Percentiles rank a stretch among this genome's conserved stretches.
Conservation (phyloP, 495 filamentous ascomycete genomes). For the Xylaria cubensis region DNA sequence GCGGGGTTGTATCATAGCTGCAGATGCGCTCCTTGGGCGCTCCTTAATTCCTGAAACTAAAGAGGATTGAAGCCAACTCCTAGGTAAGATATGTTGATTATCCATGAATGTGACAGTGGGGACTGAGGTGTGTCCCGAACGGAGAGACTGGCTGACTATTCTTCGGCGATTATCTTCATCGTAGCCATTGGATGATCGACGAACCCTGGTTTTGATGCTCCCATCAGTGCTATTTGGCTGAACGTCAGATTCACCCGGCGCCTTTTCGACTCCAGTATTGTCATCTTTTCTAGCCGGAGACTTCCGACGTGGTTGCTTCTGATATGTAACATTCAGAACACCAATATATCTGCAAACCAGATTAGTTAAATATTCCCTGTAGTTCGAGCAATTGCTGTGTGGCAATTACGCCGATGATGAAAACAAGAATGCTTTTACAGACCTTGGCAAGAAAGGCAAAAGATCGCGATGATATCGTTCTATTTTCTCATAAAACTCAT, state of each 20-base stretch:
- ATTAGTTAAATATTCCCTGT: conserved; percentile 30
- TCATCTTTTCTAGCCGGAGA: conserved; percentile 60
- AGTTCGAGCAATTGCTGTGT: conserved; percentile 2
- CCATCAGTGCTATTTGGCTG: conserved; percentile 34
- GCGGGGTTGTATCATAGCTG: conserved; percentile 33
- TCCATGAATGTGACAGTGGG: conserved; percentile 95
- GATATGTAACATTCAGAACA: conserved; percentile 95
- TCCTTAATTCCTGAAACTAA: conserved; percentile 28
- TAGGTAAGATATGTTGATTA: conserved; percentile 93
- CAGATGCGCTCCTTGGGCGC: conserved; percentile 48
- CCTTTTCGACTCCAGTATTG: conserved; percentile 28
- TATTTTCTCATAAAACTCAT: conserved; percentile 97
- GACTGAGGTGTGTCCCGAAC: conserved; percentile 57
- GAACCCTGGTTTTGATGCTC: conserved; percentile 18
- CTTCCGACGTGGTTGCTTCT: conserved; percentile 75
- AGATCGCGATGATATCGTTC: conserved; percentile 89
- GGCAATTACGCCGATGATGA: conserved; percentile 8
- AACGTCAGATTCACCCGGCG: conserved; percentile 34
- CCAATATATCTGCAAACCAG: conserved; percentile 79
- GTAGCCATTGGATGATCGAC: conserved; percentile 28
- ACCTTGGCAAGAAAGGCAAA: conserved; percentile 91
- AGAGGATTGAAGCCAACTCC: conserved; percentile 67
- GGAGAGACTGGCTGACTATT: conserved; percentile 80
- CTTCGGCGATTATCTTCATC: conserved; percentile 54
- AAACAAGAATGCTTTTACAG: conserved; percentile 45